Percentiles rank a stretch among this genome's conserved stretches.
Conservation (phyloP, 1,284 basidiomycete genomes). For the Trichosporon sp. region DNA sequence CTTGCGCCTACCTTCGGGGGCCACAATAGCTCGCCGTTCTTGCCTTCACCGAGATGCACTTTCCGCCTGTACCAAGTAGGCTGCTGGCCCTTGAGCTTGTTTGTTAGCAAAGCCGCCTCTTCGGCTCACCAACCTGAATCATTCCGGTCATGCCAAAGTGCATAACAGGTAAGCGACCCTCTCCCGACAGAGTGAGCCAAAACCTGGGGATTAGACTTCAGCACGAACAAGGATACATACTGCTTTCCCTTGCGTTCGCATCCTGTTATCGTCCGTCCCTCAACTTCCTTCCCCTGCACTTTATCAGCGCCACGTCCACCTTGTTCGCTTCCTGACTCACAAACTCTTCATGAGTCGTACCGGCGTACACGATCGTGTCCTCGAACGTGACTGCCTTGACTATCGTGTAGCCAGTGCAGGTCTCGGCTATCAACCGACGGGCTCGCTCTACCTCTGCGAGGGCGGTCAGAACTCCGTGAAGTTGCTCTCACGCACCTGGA, state of each 20-base stretch:
- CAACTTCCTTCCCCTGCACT: constrained; percentile 57
- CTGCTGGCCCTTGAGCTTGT: constrained; percentile 60
- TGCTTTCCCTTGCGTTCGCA: constrained; percentile 70
- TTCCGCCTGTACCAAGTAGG: constrained; percentile 60
- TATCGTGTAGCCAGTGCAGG: constrained; percentile 59
- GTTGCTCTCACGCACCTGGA: constrained; percentile 51
- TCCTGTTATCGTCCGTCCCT: constrained; percentile 57
- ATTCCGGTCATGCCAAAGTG: constrained; percentile 80
- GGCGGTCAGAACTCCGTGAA: background rate
- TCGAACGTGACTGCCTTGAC: constrained; percentile 57
- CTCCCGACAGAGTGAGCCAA: constrained; percentile 63
- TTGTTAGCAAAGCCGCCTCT: background rate
- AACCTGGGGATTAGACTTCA: constrained; percentile 48
- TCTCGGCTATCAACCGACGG: constrained; percentile 55
- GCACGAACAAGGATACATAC: constrained; percentile 19
- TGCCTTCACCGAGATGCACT: constrained; percentile 49
- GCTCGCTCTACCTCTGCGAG: constrained; percentile 65
- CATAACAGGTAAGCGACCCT: constrained; percentile 61
- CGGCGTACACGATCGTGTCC: constrained; percentile 66
- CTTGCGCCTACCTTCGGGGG: constrained; percentile 63
- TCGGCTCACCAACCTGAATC: constrained; percentile 56
- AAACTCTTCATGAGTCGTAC: constrained; percentile 58
- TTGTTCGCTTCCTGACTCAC: constrained; percentile 53
- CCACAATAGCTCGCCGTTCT: constrained; percentile 55
- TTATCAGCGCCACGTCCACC: background rate